phyloP scores from a whole-genome alignment of 371 early-diverging fungal genomes.

The Entomophthora muscae region DNA sequence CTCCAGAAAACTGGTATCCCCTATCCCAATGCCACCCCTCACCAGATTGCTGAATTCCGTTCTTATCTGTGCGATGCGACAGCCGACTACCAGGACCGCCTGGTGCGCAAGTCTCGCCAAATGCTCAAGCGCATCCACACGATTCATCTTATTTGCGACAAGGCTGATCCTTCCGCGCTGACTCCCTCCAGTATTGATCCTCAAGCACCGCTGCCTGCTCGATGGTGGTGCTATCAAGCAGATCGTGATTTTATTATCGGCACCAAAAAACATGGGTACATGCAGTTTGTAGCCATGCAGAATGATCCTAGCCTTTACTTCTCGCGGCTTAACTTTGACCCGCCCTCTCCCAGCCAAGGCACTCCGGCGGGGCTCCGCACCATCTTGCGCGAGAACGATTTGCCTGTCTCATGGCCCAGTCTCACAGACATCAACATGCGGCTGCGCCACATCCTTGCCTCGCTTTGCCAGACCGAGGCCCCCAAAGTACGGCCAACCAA shows the following conservation, averaged over 20 bases:
- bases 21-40: conserved; percentile 34
- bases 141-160: conserved; percentile 33
- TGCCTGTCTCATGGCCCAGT: background rate
- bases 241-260: conserved; percentile 69
- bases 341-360: background rate
- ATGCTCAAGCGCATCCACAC: conserved; percentile 49
- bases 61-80: conserved; percentile 54
- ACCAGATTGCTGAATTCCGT: conserved; percentile 34
- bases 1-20: conserved; percentile 25
- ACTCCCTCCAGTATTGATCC: conserved; percentile 26
- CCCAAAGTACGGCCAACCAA: background rate
- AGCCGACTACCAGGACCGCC: conserved; percentile 43
- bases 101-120: conserved; percentile 56
- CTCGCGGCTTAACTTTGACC: conserved; percentile 29
- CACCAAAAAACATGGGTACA: conserved; percentile 64
- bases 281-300: conserved; percentile 43
- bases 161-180: conserved; percentile 24
- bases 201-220: conserved; percentile 30
- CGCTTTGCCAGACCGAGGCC: background rate
- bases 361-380: background rate
- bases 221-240: conserved; percentile 69
- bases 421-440: background rate
- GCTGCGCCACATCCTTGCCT: background rate
- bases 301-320: conserved; percentile 53
- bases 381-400: background rate